These are phyloP conservation scores for Isochrysis galbana DNA, from an alignment of 78 protist genomes.

Conservation along the genomic window DNA sequence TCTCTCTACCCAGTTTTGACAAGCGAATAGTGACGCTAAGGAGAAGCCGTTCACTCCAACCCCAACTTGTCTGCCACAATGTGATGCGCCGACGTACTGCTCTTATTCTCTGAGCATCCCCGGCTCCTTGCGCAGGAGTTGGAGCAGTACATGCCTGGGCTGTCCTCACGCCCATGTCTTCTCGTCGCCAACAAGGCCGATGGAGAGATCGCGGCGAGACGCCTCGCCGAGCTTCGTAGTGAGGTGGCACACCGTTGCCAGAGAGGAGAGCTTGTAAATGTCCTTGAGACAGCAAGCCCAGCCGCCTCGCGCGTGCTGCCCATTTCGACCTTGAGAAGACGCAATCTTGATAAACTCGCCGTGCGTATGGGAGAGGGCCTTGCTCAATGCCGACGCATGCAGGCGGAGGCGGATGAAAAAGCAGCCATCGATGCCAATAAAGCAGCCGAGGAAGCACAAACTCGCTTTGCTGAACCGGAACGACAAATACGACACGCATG, in stretches of 20 bases:
- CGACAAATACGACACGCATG: no score
- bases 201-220: not conserved
- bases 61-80: not conserved
- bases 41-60: no score
- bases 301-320: not conserved
- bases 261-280: not conserved
- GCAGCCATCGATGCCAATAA: not conserved
- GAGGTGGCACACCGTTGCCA: not conserved
- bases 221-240: not conserved
- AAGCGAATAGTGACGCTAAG: no score
- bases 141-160: conserved; percentile 9
- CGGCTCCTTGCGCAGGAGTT: not conserved
- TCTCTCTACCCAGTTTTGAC: no score
- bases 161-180: not conserved
- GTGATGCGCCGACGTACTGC: not conserved
- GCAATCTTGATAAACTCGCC: not conserved
- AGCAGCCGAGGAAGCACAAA: not conserved
- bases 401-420: not conserved
- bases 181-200: conserved; percentile 20
- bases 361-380: not conserved
- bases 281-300: not conserved
- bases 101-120: not conserved
- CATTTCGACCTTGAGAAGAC: not conserved
- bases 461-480: no score
- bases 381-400: not conserved